phyloP scores from a whole-genome alignment of 495 filamentous ascomycete species.

The Penicillium soppii region DNA sequence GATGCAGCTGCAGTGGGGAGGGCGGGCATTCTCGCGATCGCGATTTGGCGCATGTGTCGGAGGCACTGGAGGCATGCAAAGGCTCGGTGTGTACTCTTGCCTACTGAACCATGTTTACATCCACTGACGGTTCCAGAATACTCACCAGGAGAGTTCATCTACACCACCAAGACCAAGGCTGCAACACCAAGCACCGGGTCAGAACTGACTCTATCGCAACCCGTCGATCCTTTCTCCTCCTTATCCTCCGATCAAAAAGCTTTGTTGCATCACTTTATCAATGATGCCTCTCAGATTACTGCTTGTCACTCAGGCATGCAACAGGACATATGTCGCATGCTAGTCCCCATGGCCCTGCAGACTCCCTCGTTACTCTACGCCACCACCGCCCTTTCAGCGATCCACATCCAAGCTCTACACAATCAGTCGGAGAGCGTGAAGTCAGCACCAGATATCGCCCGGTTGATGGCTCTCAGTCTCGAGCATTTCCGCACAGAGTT shows the following conservation, averaged over 20 bases:
- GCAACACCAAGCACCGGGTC: constrained; percentile 11
- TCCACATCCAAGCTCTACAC: constrained; percentile 44
- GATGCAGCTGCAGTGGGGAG: constrained; percentile 43
- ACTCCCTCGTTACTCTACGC: constrained; percentile 47
- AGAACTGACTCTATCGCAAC: constrained; percentile 29
- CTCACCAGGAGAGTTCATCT: constrained; percentile 49
- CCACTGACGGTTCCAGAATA: constrained; percentile 32
- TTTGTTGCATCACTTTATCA: constrained; percentile 46
- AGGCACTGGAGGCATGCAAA: constrained; percentile 40
- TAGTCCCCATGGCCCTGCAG: constrained; percentile 48
- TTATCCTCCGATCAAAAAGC: constrained; percentile 39
- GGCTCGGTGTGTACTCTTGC: constrained; percentile 33
- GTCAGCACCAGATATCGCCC: constrained; percentile 44
- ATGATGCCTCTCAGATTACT: constrained; percentile 47
- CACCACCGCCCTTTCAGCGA: constrained; percentile 48
- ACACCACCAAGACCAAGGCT: constrained; percentile 35
- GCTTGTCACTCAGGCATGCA: constrained; percentile 48
- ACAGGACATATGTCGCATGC: constrained; percentile 46
- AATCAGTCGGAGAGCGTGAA: constrained; percentile 45
- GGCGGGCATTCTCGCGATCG: constrained; percentile 45
- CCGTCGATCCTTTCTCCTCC: constrained; percentile 44
- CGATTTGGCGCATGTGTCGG: constrained; percentile 47
- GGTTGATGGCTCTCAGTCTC: constrained; percentile 43
- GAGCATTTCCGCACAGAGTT: constrained; percentile 47
- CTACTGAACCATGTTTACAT: neutral